Evolutionary conservation across 495 filamentous ascomycete species (phyloP).

Genomic region (Trichoderma gamsii): DNA sequence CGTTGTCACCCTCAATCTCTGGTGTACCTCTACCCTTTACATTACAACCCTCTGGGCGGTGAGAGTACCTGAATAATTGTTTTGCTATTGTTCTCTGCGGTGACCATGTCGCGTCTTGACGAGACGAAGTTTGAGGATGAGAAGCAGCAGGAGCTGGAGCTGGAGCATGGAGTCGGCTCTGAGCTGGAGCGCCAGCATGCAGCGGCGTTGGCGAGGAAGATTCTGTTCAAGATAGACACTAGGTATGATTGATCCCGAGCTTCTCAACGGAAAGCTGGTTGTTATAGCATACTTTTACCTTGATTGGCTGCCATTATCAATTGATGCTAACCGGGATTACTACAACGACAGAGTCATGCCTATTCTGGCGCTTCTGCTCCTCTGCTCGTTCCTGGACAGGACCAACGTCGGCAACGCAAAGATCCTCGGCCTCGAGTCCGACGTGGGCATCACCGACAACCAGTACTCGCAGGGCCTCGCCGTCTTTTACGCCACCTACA

Average conservation of each 20-base stretch:
- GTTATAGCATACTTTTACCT: neutral
- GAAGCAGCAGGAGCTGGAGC: neutral
- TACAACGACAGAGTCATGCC: constrained; percentile 34
- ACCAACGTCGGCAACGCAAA: constrained; percentile 56
- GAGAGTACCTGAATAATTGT: too few species aligned
- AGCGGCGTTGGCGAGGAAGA: constrained; percentile 17
- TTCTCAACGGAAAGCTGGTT: neutral
- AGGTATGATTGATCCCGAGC: constrained; percentile 16
- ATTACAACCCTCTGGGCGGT: neutral
- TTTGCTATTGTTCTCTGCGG: neutral
- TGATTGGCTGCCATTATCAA: neutral
- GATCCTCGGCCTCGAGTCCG: constrained; percentile 56
- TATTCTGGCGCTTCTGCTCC: constrained; percentile 47
- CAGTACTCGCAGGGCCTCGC: constrained; percentile 38
- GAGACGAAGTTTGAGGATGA: neutral
- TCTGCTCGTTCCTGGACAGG: constrained; percentile 69
- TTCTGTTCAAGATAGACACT: constrained; percentile 26
- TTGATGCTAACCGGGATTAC: neutral
- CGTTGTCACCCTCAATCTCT: too few species aligned
- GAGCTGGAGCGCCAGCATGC: neutral
- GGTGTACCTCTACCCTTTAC: neutral
- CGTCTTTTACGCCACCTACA: constrained; percentile 53
- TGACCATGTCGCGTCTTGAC: neutral
- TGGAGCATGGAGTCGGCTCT: neutral
- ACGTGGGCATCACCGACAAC: constrained; percentile 63